Conservation (phyloP, 805 yeast genomes). For the Hanseniaspora guilliermondii region DNA sequence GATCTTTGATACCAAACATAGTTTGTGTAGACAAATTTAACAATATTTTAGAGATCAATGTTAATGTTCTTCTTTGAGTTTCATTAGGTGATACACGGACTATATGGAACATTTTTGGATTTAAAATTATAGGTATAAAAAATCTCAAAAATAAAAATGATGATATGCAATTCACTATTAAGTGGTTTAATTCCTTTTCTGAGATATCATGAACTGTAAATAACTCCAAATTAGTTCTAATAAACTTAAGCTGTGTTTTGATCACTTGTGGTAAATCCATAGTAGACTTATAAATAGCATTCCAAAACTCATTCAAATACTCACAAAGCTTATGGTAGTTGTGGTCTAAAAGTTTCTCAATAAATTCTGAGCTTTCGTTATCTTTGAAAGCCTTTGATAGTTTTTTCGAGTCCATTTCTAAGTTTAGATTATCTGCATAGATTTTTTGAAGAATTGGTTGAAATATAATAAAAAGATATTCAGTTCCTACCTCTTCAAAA, state of each 20-base stretch:
- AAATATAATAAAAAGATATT: constrained; percentile 58
- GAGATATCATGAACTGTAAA: constrained; percentile 32
- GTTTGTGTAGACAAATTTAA: constrained; percentile 70
- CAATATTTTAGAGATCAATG: constrained; percentile 66
- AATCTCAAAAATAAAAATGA: constrained; percentile 76
- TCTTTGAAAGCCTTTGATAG: constrained; percentile 29
- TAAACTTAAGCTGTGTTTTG: constrained; percentile 47
- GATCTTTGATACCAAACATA: constrained; percentile 69
- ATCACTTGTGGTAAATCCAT: constrained; percentile 64
- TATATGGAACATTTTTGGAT: constrained; percentile 73
- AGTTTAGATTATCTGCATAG: constrained; percentile 38
- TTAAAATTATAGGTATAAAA: constrained; percentile 82
- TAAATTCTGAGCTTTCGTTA: constrained; percentile 15
- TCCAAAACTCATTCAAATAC: constrained; percentile 54
- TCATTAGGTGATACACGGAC: constrained; percentile 61
- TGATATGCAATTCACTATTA: constrained; percentile 59
- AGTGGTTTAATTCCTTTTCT: constrained; percentile 34
- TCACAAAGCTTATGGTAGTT: constrained; percentile 39
- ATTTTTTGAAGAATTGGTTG: constrained; percentile 54
- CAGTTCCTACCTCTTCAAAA: constrained; percentile 65
- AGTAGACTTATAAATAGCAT: constrained; percentile 47
- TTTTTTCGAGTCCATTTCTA: constrained; percentile 74
- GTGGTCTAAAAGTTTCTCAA: constrained; percentile 25
- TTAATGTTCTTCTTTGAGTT: constrained; percentile 60
- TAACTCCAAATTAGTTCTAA: constrained; percentile 53